Base-by-base conservation (phyloP, 345 rosid genomes). In the Atalantia buxifolia region DNA sequence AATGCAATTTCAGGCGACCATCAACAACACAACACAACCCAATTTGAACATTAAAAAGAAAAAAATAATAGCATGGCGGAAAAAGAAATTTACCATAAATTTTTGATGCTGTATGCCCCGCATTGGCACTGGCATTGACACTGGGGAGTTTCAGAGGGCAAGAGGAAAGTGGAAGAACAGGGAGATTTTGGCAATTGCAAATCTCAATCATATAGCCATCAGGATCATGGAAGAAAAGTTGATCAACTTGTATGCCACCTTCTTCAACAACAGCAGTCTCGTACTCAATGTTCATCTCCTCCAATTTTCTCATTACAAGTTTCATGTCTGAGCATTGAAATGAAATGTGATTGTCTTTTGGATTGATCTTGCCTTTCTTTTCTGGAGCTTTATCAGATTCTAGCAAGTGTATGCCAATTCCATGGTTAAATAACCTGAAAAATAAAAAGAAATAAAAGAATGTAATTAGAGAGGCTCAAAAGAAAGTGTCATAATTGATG, bases 331-430 rank as follows among this genome's bases (percentile, higher is more conserved):
- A 73, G 82, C 83, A 82, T 28, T 87, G 87, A 74, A 85, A 88
- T 30, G 90, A 85, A 59, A 88, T 85, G 85, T 88, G 90, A 64
- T 88, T 88, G 80, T 85, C 90, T 80, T 85, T 84, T 25, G 90
- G 88, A 70, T 88, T 88, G 19, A 88, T 88, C 55, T 76, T 78
- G 28, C 68, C 85, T 60, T 80, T 87, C 83, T 85, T 81, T 1
- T 24, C 12, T 8, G 82, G 78, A 3, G 62, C 69, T 31, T 79
- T 25, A 0, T 81, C 88, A 25, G 82, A 42, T 36, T 85, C 87
- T 10, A 87, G 86, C 80, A 87, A 82, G 28, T 87, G 90, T 62
- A 87, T 84, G 33, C 90, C 87, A 9, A 87, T 42, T 4, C 90
- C 90, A 75, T 84, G 61, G 76, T 81, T 88, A 86, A 85, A 88